These are phyloP conservation scores for Ophiorrhiza pumila DNA, from an alignment of 257 asterid genomes.

Conservation along the genomic window DNA sequence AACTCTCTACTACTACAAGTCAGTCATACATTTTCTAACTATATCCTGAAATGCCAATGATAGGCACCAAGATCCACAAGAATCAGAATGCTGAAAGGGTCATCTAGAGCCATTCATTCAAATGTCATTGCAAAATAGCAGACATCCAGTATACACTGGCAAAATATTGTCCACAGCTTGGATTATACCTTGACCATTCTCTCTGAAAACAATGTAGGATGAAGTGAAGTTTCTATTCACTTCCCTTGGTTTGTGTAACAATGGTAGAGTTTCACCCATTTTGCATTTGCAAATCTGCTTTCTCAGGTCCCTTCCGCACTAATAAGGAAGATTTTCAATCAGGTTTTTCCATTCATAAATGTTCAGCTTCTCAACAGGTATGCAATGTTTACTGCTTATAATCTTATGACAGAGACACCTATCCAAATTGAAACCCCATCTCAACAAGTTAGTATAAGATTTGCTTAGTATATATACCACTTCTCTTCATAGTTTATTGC, in stretches of 20 bases:
- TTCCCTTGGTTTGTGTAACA: constrained; percentile 18
- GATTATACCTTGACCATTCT: constrained; percentile 63
- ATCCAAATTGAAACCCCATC: constrained; percentile 1
- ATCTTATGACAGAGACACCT: constrained; percentile 1
- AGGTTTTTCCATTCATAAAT: constrained; percentile 88
- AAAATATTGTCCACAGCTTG: constrained; percentile 60
- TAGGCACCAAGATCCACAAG: constrained; percentile 93
- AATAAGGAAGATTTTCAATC: constrained; percentile 78
- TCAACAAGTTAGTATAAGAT: constrained; percentile 5
- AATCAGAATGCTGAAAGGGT: constrained; percentile 68
- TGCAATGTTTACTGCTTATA: constrained; percentile 10
- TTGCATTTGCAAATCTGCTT: constrained; percentile 18
- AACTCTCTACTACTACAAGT: constrained; percentile 1
- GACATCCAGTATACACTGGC: constrained; percentile 80
- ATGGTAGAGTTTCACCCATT: constrained; percentile 1
- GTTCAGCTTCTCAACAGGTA: constrained; percentile 97
- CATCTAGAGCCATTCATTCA: constrained; percentile 64
- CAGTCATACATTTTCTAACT: constrained; percentile 14
- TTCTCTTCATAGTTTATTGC: constrained; percentile 59
- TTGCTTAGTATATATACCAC: constrained; percentile 13
- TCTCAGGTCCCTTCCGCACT: constrained; percentile 64
- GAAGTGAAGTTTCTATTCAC: constrained; percentile 13
- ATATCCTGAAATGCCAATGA: constrained; percentile 25
- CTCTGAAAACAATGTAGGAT: constrained; percentile 62
- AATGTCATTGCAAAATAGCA: constrained; percentile 60